Conservation (phyloP, 73 alveolate genomes). For the Paramecium octaurelia region DNA sequence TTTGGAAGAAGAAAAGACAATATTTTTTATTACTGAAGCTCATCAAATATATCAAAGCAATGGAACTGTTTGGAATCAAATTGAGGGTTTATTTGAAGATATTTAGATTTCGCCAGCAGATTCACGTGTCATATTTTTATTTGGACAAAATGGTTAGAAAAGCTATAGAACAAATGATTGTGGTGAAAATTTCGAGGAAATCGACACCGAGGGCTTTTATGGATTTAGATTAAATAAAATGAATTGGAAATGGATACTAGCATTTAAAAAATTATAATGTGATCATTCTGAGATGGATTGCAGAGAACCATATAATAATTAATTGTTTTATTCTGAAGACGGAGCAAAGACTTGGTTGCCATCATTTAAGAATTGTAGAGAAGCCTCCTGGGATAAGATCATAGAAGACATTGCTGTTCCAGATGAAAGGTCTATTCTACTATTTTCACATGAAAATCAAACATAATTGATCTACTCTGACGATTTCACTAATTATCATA, state of each 20-base stretch:
- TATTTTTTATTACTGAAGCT: neutral
- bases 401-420: conserved; percentile 24
- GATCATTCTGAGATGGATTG: conserved; percentile 32
- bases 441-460: neutral
- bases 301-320: conserved; percentile 6
- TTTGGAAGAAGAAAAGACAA: neutral
- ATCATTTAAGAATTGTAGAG: conserved; percentile 16
- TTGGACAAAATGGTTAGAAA: neutral
- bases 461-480: conserved; percentile 27
- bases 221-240: conserved; percentile 25
- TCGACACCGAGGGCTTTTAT: conserved; percentile 11
- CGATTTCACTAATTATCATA: neutral
- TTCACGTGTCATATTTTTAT: neutral
- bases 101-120: conserved; percentile 28
- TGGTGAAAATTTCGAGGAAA: conserved; percentile 16
- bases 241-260: conserved; percentile 3
- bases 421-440: neutral
- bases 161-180: conserved; percentile 46
- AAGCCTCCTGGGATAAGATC: conserved; percentile 37
- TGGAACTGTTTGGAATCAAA: conserved; percentile 14
- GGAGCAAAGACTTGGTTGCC: conserved; percentile 34
- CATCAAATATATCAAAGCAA: neutral
- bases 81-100: conserved; percentile 11
- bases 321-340: neutral
- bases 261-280: neutral